A percentile compares a stretch with the other conserved stretches of the same genome.
Evolutionary conservation across 495 filamentous ascomycete genomes (phyloP).

Genomic region (Penicillium cataractarum): DNA sequence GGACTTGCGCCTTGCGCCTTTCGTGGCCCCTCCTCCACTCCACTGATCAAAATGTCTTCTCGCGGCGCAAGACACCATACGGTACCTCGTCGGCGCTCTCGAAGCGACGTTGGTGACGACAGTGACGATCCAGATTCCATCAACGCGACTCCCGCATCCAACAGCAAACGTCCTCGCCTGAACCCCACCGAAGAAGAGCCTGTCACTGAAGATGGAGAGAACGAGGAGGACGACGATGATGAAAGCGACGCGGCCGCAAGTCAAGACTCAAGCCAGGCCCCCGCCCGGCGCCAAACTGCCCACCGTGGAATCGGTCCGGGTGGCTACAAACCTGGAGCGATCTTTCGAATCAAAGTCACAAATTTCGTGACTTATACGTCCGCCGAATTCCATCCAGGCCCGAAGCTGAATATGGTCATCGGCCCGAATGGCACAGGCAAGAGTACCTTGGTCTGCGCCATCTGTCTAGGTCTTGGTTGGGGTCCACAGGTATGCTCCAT

Average conservation of each 20-base stretch:
- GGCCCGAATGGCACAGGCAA: conserved; percentile 98
- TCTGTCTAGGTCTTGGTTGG: conserved; percentile 91
- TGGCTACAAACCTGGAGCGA: conserved; percentile 76
- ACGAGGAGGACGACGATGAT: conserved; percentile 11
- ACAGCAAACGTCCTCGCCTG: conserved; percentile 41
- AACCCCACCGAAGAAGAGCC: conserved; percentile 19
- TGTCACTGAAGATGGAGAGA: conserved; percentile 16
- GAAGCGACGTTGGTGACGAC: conserved; percentile 30
- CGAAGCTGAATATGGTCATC: conserved; percentile 97
- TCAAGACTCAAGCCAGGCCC: conserved; percentile 3
- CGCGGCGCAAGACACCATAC: conserved; percentile 20
- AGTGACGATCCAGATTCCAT: conserved; percentile 26
- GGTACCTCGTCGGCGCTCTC: conserved; percentile 37
- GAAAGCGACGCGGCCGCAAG: conserved; percentile 9
- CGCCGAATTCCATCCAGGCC: conserved; percentile 86
- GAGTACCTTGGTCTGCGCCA: conserved; percentile 95
- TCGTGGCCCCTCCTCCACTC: not conserved
- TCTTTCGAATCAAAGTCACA: conserved; percentile 81
- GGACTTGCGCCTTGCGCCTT: conserved; percentile 10
- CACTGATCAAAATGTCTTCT: conserved; percentile 34
- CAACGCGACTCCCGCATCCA: conserved; percentile 25
- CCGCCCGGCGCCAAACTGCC: conserved; percentile 1
- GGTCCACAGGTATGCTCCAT: conserved; percentile 59
- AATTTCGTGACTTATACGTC: conserved; percentile 96
- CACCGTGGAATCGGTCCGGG: conserved; percentile 22